phyloP scores from a whole-genome alignment of 2,329 filamentous ascomycete species.

The Aspergillus novoparasiticus region DNA sequence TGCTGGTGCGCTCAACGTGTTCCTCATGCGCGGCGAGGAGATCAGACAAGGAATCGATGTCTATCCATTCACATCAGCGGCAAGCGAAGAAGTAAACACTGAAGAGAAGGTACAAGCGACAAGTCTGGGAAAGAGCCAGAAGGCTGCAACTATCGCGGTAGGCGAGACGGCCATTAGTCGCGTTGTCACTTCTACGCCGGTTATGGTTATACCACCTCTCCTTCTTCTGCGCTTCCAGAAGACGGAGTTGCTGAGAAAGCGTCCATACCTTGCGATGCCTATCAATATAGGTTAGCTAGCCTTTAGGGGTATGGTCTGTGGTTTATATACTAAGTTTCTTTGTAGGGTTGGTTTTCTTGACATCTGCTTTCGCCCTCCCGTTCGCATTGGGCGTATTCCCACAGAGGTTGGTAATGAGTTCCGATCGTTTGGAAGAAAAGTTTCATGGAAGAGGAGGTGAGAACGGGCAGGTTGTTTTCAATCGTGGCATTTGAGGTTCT shows the following conservation, averaged over 20 bases:
- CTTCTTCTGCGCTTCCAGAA: not conserved
- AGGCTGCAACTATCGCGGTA: not conserved
- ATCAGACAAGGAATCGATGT: not conserved
- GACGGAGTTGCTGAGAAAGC: not conserved
- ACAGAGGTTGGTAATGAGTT: not conserved
- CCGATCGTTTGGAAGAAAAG: not conserved
- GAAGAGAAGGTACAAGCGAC: not conserved
- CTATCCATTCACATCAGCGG: not conserved
- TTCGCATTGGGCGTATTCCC: not conserved
- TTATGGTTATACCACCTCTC: not conserved
- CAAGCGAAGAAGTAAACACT: not conserved
- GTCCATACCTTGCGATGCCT: not conserved
- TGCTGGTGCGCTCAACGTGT: not conserved
- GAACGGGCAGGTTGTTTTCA: not conserved
- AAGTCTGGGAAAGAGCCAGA: not conserved
- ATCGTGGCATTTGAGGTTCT: not conserved
- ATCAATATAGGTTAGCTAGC: not conserved
- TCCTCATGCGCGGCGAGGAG: not conserved
- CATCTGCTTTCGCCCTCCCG: not conserved
- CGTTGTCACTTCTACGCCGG: not conserved
- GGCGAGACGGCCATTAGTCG: not conserved
- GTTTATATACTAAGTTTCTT: no score
- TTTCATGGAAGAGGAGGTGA: not conserved
- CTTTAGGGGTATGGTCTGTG: not conserved
- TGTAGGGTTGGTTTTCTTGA: not conserved